A percentile compares a stretch with the other conserved stretches of the same genome.
phyloP scores from a whole-genome alignment of 495 filamentous ascomycete species.

The Aspergillus wentii region DNA sequence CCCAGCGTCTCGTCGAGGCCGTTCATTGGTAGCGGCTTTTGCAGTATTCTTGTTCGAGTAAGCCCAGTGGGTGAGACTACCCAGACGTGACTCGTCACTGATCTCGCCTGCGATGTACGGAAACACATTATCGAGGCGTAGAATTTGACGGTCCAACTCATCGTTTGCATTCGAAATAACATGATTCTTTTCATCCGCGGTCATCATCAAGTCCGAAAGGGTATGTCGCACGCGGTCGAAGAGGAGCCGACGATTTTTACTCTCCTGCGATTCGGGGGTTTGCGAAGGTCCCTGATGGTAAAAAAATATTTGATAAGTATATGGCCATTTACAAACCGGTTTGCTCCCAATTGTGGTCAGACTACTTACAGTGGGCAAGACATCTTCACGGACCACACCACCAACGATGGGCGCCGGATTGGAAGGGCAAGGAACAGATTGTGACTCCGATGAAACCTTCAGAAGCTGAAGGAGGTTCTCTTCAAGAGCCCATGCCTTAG shows the following conservation, averaged over 20 bases:
- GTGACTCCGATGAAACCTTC: constrained; percentile 57
- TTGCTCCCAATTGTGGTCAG: too few species aligned
- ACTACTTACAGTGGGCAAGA: constrained; percentile 27
- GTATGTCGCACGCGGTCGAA: constrained; percentile 58
- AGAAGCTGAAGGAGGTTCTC: constrained; percentile 65
- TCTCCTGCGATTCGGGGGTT: constrained; percentile 29
- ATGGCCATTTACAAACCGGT: too few species aligned
- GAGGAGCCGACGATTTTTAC: constrained; percentile 54
- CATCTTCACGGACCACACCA: constrained; percentile 36
- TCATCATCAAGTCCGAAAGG: constrained; percentile 73
- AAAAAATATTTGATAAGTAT: constrained; percentile 1
- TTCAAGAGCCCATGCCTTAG: constrained; percentile 63
- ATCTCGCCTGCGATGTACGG: constrained; percentile 82
- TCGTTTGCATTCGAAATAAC: constrained; percentile 87
- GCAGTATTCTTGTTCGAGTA: constrained; percentile 76
- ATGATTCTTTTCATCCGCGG: constrained; percentile 94
- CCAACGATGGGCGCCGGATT: constrained; percentile 36
- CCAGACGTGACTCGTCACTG: constrained; percentile 88
- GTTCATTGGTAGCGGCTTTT: constrained; percentile 60
- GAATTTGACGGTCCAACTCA: constrained; percentile 77
- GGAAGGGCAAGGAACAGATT: constrained; percentile 31
- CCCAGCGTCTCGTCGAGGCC: constrained; percentile 71
- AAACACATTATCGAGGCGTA: constrained; percentile 77
- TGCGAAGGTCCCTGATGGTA: constrained; percentile 23
- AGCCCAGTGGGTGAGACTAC: constrained; percentile 91